These are phyloP conservation scores for Marchantia paleacea DNA, from an alignment of 225 moss, liverwort and hornwort genomes.

Conservation along the genomic window DNA sequence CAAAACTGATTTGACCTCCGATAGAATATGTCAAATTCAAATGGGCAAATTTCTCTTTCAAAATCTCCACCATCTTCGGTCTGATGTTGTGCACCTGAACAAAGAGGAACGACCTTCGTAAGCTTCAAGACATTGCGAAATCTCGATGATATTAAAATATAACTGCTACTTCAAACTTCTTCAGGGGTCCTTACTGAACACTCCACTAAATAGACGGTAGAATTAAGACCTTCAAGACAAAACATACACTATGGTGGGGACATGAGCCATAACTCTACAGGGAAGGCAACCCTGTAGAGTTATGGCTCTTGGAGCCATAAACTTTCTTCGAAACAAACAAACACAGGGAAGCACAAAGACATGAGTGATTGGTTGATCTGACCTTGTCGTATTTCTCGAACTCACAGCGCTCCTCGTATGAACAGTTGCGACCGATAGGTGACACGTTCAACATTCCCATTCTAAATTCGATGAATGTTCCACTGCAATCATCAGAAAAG, in stretches of 20 bases:
- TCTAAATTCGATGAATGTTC: slow-evolving; percentile 79
- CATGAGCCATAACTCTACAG: too few species aligned
- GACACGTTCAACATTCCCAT: slow-evolving; percentile 85
- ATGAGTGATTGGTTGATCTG: background rate
- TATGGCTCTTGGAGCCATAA: too few species aligned
- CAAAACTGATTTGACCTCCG: slow-evolving; percentile 87
- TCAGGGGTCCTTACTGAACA: background rate
- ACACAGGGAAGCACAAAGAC: too few species aligned
- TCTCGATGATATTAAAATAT: background rate
- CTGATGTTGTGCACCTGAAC: slow-evolving; percentile 68
- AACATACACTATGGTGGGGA: too few species aligned
- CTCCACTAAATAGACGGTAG: too few species aligned
- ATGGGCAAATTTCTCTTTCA: slow-evolving; percentile 58
- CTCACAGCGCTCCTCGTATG: slow-evolving; percentile 64
- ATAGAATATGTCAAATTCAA: slow-evolving; percentile 63
- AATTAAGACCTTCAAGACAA: background rate
- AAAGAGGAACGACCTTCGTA: background rate
- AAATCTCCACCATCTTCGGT: slow-evolving; percentile 53
- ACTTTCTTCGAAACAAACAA: too few species aligned
- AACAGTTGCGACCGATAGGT: slow-evolving; percentile 81
- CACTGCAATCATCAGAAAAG: slow-evolving; percentile 40
- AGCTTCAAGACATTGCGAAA: background rate
- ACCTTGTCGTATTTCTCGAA: slow-evolving; percentile 86
- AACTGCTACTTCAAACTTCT: background rate
- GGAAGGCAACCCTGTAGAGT: too few species aligned